Percentiles rank a stretch among this genome's conserved stretches.
These are phyloP conservation scores for Lentinula boryana DNA, from an alignment of 768 basidiomycete genomes.

Conservation along the genomic window DNA sequence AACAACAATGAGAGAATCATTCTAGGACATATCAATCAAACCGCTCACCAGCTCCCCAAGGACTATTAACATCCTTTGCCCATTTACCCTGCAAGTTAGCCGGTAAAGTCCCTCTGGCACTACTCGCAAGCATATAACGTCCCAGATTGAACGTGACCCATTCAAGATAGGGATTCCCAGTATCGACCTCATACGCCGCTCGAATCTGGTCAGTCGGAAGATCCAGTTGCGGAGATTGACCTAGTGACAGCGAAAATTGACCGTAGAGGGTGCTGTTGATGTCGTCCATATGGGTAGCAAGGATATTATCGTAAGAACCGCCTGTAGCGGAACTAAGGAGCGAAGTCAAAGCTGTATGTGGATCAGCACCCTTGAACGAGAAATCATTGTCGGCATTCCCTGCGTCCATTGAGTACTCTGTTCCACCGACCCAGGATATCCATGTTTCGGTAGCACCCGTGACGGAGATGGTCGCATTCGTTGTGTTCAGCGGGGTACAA, in stretches of 20 bases:
- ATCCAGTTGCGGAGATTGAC: constrained; percentile 47
- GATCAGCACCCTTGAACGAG: constrained; percentile 60
- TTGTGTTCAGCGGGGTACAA: constrained; percentile 31
- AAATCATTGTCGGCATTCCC: constrained; percentile 51
- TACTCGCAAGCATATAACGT: constrained; percentile 57
- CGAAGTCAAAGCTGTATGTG: constrained; percentile 41
- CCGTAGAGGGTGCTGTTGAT: constrained; percentile 33
- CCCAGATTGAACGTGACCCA: constrained; percentile 73
- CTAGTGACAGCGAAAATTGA: constrained; percentile 52
- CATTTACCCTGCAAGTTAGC: constrained; percentile 75
- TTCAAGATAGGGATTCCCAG: constrained; percentile 62
- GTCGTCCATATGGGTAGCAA: constrained; percentile 47
- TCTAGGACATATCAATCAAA: constrained; percentile 16
- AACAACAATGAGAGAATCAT: background rate
- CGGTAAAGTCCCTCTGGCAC: constrained; percentile 57
- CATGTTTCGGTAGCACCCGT: constrained; percentile 44
- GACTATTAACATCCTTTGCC: constrained; percentile 45
- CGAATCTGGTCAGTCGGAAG: constrained; percentile 55
- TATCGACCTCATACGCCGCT: constrained; percentile 43
- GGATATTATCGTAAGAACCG: constrained; percentile 30
- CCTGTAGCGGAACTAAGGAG: constrained; percentile 20
- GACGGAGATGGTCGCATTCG: constrained; percentile 41
- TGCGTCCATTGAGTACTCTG: constrained; percentile 59
- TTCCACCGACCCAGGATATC: constrained; percentile 72
- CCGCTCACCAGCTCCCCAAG: constrained; percentile 61